These are phyloP conservation scores for Corinectria fuckeliana DNA, from an alignment of 2,329 filamentous ascomycete genomes.

Conservation along the genomic window DNA sequence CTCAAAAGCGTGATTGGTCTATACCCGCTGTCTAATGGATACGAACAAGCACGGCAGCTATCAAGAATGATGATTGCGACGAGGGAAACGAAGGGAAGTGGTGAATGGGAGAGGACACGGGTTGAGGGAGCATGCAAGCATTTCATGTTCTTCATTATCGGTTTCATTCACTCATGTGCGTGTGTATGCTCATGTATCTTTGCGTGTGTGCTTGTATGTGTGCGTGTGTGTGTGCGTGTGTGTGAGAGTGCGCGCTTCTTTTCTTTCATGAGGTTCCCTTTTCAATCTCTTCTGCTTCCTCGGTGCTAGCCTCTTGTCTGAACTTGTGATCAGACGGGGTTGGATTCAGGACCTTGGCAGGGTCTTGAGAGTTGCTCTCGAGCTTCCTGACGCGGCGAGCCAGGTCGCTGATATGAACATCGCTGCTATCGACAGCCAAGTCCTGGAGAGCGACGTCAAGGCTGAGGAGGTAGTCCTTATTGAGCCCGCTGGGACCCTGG, in stretches of 20 bases:
- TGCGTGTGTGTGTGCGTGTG: slow-evolving; percentile 8
- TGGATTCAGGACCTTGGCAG: slow-evolving; percentile 16
- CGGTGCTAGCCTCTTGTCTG: slow-evolving; percentile 33
- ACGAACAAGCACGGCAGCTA: neutral
- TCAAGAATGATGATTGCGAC: slow-evolving; percentile 6
- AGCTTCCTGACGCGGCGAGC: slow-evolving; percentile 74
- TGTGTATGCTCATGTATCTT: slow-evolving; percentile 2
- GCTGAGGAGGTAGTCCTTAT: slow-evolving; percentile 86
- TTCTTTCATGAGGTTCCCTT: slow-evolving; percentile 18
- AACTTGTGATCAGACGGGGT: slow-evolving; percentile 27
- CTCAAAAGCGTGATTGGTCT: slow-evolving; percentile 1
- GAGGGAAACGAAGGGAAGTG: neutral
- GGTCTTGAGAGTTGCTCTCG: slow-evolving; percentile 30
- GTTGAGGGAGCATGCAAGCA: slow-evolving; percentile 10
- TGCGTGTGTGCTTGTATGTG: slow-evolving; percentile 4
- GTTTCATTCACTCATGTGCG: slow-evolving; percentile 11
- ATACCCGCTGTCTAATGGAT: neutral
- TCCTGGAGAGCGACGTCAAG: slow-evolving; percentile 77
- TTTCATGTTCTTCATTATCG: slow-evolving; percentile 10
- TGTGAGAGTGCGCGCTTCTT: neutral
- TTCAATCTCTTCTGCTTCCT: slow-evolving; percentile 42
- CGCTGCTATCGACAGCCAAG: slow-evolving; percentile 77
- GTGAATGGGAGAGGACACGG: neutral
- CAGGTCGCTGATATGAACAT: slow-evolving; percentile 85
- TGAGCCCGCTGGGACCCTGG: slow-evolving; percentile 83